Percentiles rank a stretch among this genome's conserved stretches.
These are phyloP conservation scores for Podaxis sp. DNA, from an alignment of 768 basidiomycete species.

Conservation along the genomic window DNA sequence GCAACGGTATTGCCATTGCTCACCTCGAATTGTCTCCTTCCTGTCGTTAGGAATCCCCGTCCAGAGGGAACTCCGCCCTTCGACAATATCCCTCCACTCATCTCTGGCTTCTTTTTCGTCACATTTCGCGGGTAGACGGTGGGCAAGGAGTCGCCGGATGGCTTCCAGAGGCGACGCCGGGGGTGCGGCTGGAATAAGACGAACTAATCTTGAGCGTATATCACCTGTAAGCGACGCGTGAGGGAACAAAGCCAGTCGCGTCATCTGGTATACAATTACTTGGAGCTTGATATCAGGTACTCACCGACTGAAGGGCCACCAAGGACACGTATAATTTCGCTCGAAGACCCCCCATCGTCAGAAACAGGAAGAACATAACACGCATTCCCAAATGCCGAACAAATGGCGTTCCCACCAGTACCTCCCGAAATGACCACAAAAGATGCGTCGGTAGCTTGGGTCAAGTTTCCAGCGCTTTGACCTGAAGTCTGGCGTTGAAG, in stretches of 20 bases:
- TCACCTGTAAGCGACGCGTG: constrained; percentile 53
- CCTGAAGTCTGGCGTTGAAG: background rate
- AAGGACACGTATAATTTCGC: constrained; percentile 90
- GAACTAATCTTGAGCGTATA: constrained; percentile 84
- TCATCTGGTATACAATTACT: background rate
- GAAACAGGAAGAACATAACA: constrained; percentile 91
- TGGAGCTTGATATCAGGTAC: constrained; percentile 13
- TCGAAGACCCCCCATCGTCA: constrained; percentile 94
- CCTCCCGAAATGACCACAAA: constrained; percentile 87
- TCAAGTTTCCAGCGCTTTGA: background rate
- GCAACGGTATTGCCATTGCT: background rate
- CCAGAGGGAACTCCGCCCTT: constrained; percentile 84
- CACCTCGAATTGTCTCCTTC: constrained; percentile 90
- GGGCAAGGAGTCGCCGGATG: constrained; percentile 74
- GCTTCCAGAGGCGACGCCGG: constrained; percentile 63
- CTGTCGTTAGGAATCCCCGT: constrained; percentile 82
- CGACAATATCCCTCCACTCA: constrained; percentile 92
- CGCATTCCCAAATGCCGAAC: constrained; percentile 75
- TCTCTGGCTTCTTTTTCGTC: constrained; percentile 77
- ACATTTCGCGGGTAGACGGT: constrained; percentile 71
- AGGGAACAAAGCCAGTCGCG: background rate
- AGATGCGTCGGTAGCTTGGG: constrained; percentile 31
- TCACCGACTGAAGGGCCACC: constrained; percentile 84
- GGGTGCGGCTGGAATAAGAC: constrained; percentile 74
- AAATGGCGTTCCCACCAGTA: constrained; percentile 93